phyloP scores from a whole-genome alignment of 1,284 basidiomycete species.

The Cystobasidiaceae sp. region DNA sequence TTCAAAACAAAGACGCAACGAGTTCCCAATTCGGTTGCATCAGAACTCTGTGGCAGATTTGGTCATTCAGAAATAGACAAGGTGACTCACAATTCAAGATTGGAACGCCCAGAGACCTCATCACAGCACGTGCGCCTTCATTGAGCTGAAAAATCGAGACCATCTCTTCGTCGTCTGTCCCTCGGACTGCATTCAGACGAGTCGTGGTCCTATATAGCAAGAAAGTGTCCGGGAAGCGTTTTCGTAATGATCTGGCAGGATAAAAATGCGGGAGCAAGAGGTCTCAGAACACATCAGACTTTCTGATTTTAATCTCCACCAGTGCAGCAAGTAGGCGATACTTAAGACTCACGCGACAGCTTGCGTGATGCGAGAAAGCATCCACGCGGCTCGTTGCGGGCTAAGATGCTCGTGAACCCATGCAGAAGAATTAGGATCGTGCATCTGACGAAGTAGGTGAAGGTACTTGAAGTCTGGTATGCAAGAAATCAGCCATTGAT shows the following conservation, averaged over 20 bases:
- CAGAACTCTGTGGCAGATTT: not conserved
- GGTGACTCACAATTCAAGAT: constrained; percentile 2
- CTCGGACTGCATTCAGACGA: not conserved
- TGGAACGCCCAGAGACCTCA: not conserved
- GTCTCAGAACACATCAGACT: not conserved
- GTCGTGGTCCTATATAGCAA: constrained; percentile 7
- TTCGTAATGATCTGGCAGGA: not conserved
- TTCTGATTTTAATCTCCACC: not conserved
- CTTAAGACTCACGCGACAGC: not conserved
- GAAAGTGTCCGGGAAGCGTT: not conserved
- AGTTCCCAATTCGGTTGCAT: not conserved
- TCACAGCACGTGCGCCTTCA: constrained; percentile 3
- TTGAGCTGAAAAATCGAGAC: constrained; percentile 2
- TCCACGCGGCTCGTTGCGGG: not conserved
- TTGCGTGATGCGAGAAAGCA: not conserved
- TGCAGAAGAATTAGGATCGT: not conserved
- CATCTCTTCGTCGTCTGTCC: not conserved
- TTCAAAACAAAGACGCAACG: not conserved
- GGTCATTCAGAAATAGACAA: too few species aligned
- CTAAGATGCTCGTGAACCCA: not conserved
- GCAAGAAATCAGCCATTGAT: not conserved
- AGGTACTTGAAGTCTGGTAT: constrained; percentile 10
- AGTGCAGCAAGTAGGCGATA: not conserved
- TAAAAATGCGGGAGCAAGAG: not conserved
- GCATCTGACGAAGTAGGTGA: not conserved